A percentile compares a stretch with the other conserved stretches of the same genome.
Evolutionary conservation across 768 basidiomycete genomes (phyloP).

Genomic region (Boletus patriciae): DNA sequence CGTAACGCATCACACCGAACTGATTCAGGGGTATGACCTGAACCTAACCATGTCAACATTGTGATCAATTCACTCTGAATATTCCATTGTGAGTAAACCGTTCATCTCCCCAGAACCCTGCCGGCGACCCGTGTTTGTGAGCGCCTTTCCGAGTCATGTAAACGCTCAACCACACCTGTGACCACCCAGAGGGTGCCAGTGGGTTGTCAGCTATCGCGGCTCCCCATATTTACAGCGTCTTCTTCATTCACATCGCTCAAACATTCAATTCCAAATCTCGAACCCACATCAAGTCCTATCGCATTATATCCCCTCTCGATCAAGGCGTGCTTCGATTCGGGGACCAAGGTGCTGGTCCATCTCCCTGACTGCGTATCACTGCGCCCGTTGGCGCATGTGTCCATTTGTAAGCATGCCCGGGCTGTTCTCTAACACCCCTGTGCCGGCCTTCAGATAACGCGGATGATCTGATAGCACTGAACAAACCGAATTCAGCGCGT

Average conservation of each 20-base stretch:
- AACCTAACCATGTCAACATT: too few species aligned
- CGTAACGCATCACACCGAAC: constrained; percentile 5
- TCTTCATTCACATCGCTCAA: constrained; percentile 6
- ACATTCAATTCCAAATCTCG: neutral
- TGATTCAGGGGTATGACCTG: neutral
- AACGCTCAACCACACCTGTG: neutral
- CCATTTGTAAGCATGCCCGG: neutral
- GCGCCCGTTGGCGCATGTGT: constrained; percentile 11
- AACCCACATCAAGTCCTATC: constrained; percentile 26
- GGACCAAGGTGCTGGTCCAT: neutral
- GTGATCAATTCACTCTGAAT: neutral
- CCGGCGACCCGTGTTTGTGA: neutral
- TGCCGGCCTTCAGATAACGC: neutral
- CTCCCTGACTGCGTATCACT: constrained; percentile 24
- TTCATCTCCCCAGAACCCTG: neutral
- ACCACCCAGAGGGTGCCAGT: neutral
- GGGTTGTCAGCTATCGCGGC: neutral
- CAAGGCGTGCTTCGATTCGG: constrained; percentile 15
- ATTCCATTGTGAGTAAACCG: neutral
- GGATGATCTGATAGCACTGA: constrained; percentile 22
- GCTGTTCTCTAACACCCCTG: constrained; percentile 11
- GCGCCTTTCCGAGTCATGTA: neutral
- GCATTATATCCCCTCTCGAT: constrained; percentile 12
- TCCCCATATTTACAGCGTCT: neutral
- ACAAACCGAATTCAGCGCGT: constrained; percentile 2